A percentile compares a stretch with the other conserved stretches of the same genome.
Evolutionary conservation across 164 flowering plant genomes (phyloP).

Genomic region (Vitis labrusca): DNA sequence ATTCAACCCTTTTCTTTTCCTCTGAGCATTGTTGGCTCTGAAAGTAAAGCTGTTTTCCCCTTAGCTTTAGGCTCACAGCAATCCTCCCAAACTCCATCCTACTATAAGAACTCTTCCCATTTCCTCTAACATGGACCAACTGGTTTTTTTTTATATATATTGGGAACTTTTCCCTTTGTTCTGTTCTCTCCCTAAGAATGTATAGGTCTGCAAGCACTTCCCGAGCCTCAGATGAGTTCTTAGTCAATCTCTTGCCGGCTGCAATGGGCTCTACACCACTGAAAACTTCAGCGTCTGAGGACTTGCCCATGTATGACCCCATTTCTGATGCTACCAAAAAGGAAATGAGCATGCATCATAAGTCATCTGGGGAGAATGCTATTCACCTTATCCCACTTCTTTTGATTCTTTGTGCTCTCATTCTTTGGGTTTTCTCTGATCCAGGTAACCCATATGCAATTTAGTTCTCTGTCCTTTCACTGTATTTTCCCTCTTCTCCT

Average conservation of each 20-base stretch:
- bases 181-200: constrained; percentile 26
- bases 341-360: constrained; percentile 26
- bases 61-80: neutral
- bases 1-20: no score
- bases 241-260: constrained; percentile 36
- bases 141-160: no score
- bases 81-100: no score
- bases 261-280: constrained; percentile 22
- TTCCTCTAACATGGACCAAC: no score
- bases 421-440: constrained; percentile 58
- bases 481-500: neutral
- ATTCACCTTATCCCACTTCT: constrained; percentile 65
- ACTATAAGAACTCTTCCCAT: no score
- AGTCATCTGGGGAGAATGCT: constrained; percentile 31
- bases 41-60: neutral
- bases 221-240: constrained; percentile 47
- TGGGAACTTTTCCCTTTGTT: neutral
- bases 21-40: no score
- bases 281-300: constrained; percentile 20
- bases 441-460: constrained; percentile 7
- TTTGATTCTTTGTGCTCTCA: constrained; percentile 47
- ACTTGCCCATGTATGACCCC: constrained; percentile 26
- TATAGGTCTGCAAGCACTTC: constrained; percentile 42
- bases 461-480: neutral
- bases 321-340: constrained; percentile 43